Conservation (phyloP, 495 filamentous ascomycete species). For the Bathelium albidoporum region DNA sequence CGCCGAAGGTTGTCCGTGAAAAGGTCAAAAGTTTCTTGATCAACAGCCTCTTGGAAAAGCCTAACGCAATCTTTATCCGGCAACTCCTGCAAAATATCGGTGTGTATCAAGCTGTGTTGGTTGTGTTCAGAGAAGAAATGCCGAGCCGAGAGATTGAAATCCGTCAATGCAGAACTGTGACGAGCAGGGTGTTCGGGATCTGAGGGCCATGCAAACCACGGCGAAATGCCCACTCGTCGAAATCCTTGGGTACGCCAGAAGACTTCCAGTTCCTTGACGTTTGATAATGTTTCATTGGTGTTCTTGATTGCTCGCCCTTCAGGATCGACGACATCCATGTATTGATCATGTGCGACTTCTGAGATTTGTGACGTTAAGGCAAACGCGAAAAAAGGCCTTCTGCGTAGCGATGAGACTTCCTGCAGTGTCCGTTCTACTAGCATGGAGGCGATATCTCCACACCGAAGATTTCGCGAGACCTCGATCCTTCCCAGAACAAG, state of each 20-base stretch:
- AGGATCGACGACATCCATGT: not conserved
- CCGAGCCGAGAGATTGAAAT: not conserved
- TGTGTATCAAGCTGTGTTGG: not conserved
- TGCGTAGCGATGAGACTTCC: not conserved
- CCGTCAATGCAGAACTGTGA: not conserved
- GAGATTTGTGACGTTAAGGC: not conserved
- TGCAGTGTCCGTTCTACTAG: not conserved
- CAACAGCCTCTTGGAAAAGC: not conserved
- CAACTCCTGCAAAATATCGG: not conserved
- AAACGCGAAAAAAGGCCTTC: not conserved
- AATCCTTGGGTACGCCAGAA: not conserved
- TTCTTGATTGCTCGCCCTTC: not conserved
- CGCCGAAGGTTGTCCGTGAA: not conserved
- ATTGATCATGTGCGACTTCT: not conserved
- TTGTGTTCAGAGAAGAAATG: constrained; percentile 1
- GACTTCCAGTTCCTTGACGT: not conserved
- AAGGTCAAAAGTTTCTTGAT: not conserved
- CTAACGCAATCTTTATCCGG: not conserved
- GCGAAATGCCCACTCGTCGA: not conserved
- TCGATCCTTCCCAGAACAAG: not conserved
- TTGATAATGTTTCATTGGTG: not conserved
- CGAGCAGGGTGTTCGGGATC: not conserved
- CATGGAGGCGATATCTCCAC: not conserved
- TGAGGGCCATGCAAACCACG: not conserved
- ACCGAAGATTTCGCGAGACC: not conserved